A percentile compares a stretch with the other conserved stretches of the same genome.
These are phyloP conservation scores for Dioscorea zingiberensis DNA, from an alignment of 106 monocot species.

Conservation along the genomic window DNA sequence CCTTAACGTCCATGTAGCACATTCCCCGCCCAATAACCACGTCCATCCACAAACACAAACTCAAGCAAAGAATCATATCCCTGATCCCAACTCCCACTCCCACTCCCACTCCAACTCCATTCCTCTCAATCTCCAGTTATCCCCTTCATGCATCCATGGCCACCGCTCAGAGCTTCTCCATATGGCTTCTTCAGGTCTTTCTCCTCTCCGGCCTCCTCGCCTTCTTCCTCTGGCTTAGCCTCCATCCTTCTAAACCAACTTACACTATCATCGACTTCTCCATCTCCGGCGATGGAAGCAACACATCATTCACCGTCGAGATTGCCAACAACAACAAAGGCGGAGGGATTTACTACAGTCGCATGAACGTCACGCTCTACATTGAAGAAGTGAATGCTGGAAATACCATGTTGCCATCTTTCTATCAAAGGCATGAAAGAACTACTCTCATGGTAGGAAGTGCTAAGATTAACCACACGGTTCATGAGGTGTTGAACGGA, in stretches of 20 bases:
- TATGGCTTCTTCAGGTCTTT: slow-evolving; percentile 31
- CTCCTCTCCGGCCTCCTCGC: slow-evolving; percentile 34
- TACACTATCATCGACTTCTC: slow-evolving; percentile 27
- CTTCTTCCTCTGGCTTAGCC: slow-evolving; percentile 39
- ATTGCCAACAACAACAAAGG: slow-evolving; percentile 20
- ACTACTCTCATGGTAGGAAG: not conserved
- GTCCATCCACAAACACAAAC: not conserved
- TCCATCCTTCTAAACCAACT: slow-evolving; percentile 25
- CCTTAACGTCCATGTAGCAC: too few species aligned
- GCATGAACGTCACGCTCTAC: slow-evolving; percentile 13
- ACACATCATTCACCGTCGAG: slow-evolving; percentile 16
- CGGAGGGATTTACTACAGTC: slow-evolving; percentile 10
- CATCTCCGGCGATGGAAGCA: not conserved
- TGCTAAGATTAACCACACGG: not conserved
- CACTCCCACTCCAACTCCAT: not conserved
- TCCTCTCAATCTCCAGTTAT: not conserved
- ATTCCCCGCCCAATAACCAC: too few species aligned
- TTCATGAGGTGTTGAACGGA: not conserved
- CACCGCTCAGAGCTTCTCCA: slow-evolving; percentile 11
- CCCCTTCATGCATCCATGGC: slow-evolving; percentile 2
- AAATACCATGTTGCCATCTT: slow-evolving; percentile 1
- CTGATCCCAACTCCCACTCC: not conserved
- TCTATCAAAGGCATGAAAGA: slow-evolving; percentile 20
- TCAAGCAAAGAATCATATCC: not conserved
- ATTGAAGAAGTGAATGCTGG: not conserved